phyloP scores from a whole-genome alignment of 176 grass and related monocot genomes.

The Ensete ventricosum region DNA sequence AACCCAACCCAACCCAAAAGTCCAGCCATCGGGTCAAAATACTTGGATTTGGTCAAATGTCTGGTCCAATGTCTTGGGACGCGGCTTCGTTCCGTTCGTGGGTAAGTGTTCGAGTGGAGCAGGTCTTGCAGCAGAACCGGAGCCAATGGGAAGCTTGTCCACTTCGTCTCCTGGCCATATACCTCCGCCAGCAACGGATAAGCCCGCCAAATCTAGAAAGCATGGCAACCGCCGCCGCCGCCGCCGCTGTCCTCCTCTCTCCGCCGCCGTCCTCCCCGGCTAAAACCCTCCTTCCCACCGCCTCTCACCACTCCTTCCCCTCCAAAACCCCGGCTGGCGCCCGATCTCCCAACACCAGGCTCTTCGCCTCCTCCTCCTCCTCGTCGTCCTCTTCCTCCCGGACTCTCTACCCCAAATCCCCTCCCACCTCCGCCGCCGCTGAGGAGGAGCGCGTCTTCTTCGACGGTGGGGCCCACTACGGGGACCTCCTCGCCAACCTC shows the following conservation, averaged over 20 bases:
- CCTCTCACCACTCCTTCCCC: not conserved
- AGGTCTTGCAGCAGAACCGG: too few relatives aligned
- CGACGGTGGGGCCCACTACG: slow-evolving; percentile 84
- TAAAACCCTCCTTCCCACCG: slow-evolving; percentile 7
- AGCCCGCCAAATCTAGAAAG: slow-evolving; percentile 3
- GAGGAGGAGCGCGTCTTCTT: slow-evolving; percentile 67
- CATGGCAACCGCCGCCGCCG: slow-evolving; percentile 13
- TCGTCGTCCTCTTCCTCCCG: slow-evolving; percentile 18
- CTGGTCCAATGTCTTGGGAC: too few relatives aligned
- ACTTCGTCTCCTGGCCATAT: slow-evolving; percentile 20
- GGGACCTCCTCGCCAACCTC: slow-evolving; percentile 73
- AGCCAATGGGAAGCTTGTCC: not conserved
- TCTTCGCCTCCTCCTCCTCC: slow-evolving; percentile 30
- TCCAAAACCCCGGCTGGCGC: slow-evolving; percentile 3
- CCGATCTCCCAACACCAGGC: not conserved
- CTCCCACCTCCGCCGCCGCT: not conserved
- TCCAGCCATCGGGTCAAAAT: too few relatives aligned
- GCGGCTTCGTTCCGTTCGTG: too few relatives aligned
- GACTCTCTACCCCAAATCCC: slow-evolving; percentile 12
- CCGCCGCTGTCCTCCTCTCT: slow-evolving; percentile 4
- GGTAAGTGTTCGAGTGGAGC: too few relatives aligned
- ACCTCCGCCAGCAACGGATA: slow-evolving; percentile 10
- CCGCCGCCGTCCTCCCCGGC: not conserved
- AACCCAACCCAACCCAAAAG: too few relatives aligned
- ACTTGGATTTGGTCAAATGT: too few relatives aligned